phyloP scores from a whole-genome alignment of 352 stramenopile genomes.

The Globisporangium ultimum region DNA sequence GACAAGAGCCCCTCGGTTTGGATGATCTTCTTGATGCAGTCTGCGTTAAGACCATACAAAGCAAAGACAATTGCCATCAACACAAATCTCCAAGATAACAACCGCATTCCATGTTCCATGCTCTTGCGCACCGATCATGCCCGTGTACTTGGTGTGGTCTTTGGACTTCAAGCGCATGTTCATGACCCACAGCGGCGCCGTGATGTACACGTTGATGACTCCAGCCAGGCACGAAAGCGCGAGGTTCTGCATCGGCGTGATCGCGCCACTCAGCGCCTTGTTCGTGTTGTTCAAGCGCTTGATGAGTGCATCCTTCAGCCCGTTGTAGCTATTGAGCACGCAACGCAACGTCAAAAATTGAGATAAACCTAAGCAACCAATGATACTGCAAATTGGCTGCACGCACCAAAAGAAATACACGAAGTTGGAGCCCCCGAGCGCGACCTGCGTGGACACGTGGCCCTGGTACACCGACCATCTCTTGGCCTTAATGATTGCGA shows the following conservation, averaged over 20 bases:
- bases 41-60: conserved; percentile 8
- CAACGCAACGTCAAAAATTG: neutral
- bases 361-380: conserved; percentile 18
- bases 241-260: conserved; percentile 60
- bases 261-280: conserved; percentile 25
- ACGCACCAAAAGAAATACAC: conserved; percentile 87
- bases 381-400: conserved; percentile 3
- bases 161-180: conserved; percentile 92
- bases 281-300: conserved; percentile 48
- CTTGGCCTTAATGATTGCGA: conserved; percentile 56
- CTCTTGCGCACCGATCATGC: conserved; percentile 21
- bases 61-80: neutral
- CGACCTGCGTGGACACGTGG: conserved; percentile 76
- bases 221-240: conserved; percentile 69
- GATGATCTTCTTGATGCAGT: conserved; percentile 56
- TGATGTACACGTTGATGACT: conserved; percentile 82
- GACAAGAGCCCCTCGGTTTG: conserved; percentile 73
- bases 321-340: conserved; percentile 43
- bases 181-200: conserved; percentile 91
- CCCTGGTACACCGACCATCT: conserved; percentile 76
- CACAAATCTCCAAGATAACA: too few species aligned
- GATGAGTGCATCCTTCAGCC: conserved; percentile 59
- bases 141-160: conserved; percentile 59
- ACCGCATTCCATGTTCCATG: too few species aligned
- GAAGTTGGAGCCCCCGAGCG: conserved; percentile 76